phyloP scores from a whole-genome alignment of 306 rosid genomes.

The Castanea sativa region DNA sequence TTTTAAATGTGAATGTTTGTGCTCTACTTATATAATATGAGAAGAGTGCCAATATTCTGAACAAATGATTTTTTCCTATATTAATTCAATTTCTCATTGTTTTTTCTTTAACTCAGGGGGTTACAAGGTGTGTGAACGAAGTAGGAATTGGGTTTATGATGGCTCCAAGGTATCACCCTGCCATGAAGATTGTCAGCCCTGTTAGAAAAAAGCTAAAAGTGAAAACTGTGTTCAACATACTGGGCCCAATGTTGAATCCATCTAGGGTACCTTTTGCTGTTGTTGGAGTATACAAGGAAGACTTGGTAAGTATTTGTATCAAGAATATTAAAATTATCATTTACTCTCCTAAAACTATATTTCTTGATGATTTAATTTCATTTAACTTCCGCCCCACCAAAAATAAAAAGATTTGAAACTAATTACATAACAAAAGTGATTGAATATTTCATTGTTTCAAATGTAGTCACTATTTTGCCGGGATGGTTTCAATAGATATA shows the following conservation, averaged over 20 bases:
- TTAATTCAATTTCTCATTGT: constrained; percentile 10
- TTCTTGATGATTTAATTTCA: background rate
- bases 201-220: constrained; percentile 77
- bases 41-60: background rate
- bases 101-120: constrained; percentile 53
- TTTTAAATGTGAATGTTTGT: background rate
- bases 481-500: background rate
- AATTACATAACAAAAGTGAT: background rate
- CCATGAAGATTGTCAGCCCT: constrained; percentile 81
- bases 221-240: constrained; percentile 78
- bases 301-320: constrained; percentile 50
- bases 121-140: constrained; percentile 65
- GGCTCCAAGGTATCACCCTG: constrained; percentile 87
- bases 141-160: constrained; percentile 95
- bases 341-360: background rate
- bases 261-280: constrained; percentile 81
- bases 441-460: background rate
- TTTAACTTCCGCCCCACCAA: too few relatives aligned
- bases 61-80: background rate
- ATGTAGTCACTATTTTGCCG: background rate
- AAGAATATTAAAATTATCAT: background rate
- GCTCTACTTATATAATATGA: background rate
- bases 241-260: constrained; percentile 98
- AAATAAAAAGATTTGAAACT: background rate
- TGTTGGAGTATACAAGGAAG: constrained; percentile 86